A percentile compares a stretch with the other conserved stretches of the same genome.
These are phyloP conservation scores for Lentinula aciculospora DNA, from an alignment of 768 basidiomycete genomes.

Conservation along the genomic window DNA sequence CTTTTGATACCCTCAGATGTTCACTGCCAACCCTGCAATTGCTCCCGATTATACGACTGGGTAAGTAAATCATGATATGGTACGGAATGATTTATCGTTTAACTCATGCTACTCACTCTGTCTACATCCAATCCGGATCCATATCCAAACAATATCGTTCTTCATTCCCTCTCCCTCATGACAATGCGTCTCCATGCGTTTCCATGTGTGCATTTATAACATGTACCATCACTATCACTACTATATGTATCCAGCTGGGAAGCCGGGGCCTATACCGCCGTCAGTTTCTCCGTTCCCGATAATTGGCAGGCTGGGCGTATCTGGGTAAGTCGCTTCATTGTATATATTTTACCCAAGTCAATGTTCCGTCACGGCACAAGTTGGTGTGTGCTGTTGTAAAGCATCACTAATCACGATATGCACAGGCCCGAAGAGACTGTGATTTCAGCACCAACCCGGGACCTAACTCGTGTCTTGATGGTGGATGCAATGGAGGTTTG, in stretches of 20 bases:
- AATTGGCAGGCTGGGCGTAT: constrained; percentile 38
- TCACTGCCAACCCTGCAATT: constrained; percentile 36
- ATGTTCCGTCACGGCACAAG: no score
- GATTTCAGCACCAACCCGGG: constrained; percentile 49
- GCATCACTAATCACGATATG: no score
- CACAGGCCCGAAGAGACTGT: constrained; percentile 62
- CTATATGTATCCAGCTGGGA: constrained; percentile 19
- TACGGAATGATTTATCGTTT: no score
- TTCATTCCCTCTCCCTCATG: no score
- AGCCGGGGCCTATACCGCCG: constrained; percentile 12
- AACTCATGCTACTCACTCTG: no score
- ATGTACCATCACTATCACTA: background rate
- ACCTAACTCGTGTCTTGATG: constrained; percentile 57
- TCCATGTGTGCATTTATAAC: no score
- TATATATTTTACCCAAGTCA: no score
- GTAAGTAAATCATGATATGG: no score
- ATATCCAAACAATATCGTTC: no score
- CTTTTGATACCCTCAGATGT: constrained; percentile 21
- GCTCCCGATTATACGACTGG: constrained; percentile 29
- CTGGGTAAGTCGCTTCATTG: constrained; percentile 25
- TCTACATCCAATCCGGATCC: no score
- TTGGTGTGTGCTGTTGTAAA: background rate
- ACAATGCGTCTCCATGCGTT: no score
- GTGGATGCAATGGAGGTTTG: constrained; percentile 65
- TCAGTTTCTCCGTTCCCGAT: constrained; percentile 41